Percentiles rank a stretch among this genome's conserved stretches.
These are phyloP conservation scores for Lentithecium fluviatile DNA, from an alignment of 495 filamentous ascomycete genomes.

Conservation along the genomic window DNA sequence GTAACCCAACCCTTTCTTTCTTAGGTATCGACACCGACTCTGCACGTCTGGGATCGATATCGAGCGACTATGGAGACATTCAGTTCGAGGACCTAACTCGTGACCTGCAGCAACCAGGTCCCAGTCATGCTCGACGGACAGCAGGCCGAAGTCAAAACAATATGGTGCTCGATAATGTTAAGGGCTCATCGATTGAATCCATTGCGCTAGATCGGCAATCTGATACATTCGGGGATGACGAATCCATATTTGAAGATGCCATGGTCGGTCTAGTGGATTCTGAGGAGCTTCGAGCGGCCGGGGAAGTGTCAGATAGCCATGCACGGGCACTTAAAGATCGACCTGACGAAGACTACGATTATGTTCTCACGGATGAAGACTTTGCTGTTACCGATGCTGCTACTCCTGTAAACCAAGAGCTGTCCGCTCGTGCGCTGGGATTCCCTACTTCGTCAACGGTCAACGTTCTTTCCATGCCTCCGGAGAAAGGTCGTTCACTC, in stretches of 20 bases:
- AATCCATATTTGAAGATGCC: conserved; percentile 33
- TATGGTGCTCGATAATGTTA: background rate
- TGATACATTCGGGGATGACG: conserved; percentile 29
- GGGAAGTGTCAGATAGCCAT: background rate
- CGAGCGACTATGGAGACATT: conserved; percentile 32
- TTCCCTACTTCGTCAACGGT: background rate
- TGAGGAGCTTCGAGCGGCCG: conserved; percentile 17
- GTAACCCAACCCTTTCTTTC: conserved; percentile 39
- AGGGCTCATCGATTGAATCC: conserved; percentile 20
- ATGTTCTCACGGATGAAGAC: background rate
- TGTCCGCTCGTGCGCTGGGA: background rate
- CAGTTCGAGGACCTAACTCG: background rate
- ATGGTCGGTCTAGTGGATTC: conserved; percentile 39
- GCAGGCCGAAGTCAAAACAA: background rate
- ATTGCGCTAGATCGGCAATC: background rate
- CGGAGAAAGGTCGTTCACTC: conserved; percentile 3
- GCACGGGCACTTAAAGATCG: background rate
- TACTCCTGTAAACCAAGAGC: background rate
- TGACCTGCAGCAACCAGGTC: conserved; percentile 1
- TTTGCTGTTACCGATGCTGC: background rate
- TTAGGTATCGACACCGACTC: background rate
- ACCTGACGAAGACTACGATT: background rate
- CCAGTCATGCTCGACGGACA: background rate
- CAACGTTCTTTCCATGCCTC: background rate
- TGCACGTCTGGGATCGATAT: background rate